Conservation (phyloP, 352 stramenopile genomes). For the Globisporangium camurandrum region DNA sequence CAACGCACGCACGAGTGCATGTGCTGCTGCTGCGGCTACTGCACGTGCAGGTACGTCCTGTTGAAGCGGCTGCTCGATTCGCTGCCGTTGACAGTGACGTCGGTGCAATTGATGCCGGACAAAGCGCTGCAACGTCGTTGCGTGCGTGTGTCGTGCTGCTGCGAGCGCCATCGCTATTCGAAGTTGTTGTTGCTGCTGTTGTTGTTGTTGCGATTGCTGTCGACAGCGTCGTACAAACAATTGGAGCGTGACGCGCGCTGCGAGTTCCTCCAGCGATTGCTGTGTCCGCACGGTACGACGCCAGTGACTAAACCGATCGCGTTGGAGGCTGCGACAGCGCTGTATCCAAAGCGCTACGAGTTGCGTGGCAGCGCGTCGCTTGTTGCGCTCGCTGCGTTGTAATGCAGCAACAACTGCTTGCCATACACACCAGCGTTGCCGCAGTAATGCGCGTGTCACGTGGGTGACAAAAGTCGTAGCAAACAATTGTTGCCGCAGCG, state of each 20-base stretch:
- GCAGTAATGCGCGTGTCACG: slow-evolving; percentile 15
- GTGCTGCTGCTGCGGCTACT: neutral
- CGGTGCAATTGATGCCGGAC: slow-evolving; percentile 15
- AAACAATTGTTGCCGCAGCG: slow-evolving; percentile 33
- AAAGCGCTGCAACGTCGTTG: slow-evolving; percentile 27
- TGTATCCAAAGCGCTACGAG: slow-evolving; percentile 24
- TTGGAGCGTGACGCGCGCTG: slow-evolving; percentile 30
- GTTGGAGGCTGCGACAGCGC: slow-evolving; percentile 7
- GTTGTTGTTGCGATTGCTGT: slow-evolving; percentile 3
- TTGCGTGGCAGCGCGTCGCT: slow-evolving; percentile 18
- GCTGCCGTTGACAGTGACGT: slow-evolving; percentile 3
- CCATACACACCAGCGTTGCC: slow-evolving; percentile 26
- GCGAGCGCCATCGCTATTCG: no score
- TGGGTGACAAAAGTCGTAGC: slow-evolving; percentile 23
- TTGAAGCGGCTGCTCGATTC: slow-evolving; percentile 21
- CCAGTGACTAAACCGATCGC: slow-evolving; percentile 17
- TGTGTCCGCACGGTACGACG: slow-evolving; percentile 10
- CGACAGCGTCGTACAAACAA: neutral
- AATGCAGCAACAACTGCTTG: slow-evolving; percentile 15
- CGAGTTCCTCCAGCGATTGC: slow-evolving; percentile 21
- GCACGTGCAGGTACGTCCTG: neutral
- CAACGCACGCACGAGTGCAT: neutral
- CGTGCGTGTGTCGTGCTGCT: slow-evolving; percentile 14
- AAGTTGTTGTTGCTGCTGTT: neutral
- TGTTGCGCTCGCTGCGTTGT: slow-evolving; percentile 16